These are phyloP conservation scores for Lachancea dasiensis DNA, from an alignment of 805 yeast species.

Conservation along the genomic window DNA sequence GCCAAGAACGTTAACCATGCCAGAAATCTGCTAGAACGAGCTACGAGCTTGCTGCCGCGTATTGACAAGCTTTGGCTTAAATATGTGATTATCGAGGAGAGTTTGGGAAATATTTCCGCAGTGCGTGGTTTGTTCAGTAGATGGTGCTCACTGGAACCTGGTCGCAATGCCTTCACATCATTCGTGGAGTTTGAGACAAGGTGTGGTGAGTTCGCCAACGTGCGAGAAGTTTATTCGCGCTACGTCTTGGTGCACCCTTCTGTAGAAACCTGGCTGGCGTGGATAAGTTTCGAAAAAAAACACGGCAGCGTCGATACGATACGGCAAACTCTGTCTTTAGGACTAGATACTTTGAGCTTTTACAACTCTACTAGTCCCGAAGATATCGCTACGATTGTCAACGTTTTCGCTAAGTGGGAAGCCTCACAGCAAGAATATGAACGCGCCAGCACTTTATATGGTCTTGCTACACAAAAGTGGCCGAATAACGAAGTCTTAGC, in stretches of 20 bases:
- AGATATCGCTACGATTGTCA: constrained; percentile 37
- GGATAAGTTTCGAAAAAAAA: constrained; percentile 67
- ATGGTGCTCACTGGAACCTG: constrained; percentile 81
- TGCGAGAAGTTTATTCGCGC: constrained; percentile 50
- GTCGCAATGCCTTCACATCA: constrained; percentile 61
- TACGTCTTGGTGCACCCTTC: constrained; percentile 50
- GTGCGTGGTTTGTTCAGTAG: constrained; percentile 63
- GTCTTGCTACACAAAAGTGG: constrained; percentile 43
- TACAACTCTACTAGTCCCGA: constrained; percentile 25
- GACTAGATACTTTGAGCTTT: constrained; percentile 47
- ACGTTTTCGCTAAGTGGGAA: constrained; percentile 64
- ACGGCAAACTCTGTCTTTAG: constrained; percentile 60
- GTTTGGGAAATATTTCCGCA: constrained; percentile 54
- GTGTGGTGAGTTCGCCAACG: constrained; percentile 52
- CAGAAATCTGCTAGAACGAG: constrained; percentile 74
- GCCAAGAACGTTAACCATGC: constrained; percentile 80
- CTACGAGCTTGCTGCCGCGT: constrained; percentile 65
- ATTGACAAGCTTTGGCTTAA: constrained; percentile 83
- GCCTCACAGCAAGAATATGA: constrained; percentile 51
- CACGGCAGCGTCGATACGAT: constrained; percentile 42
- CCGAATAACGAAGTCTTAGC: constrained; percentile 35
- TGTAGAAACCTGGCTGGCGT: constrained; percentile 60
- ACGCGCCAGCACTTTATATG: constrained; percentile 54
- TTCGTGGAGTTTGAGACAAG: constrained; percentile 68
- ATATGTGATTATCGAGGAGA: constrained; percentile 78